These are phyloP conservation scores for Leccinum pellstonianum DNA, from an alignment of 768 basidiomycete genomes.

Conservation along the genomic window DNA sequence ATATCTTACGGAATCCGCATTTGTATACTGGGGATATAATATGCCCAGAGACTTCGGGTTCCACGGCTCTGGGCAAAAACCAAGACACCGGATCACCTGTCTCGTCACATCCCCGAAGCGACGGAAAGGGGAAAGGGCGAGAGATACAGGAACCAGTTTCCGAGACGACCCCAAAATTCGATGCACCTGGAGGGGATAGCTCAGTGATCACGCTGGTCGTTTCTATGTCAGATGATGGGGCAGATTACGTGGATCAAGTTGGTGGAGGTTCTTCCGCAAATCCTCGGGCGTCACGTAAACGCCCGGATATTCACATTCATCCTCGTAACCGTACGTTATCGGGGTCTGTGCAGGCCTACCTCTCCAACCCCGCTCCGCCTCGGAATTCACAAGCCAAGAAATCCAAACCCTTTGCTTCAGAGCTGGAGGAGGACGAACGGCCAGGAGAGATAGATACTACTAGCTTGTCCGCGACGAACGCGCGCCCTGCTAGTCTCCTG, in stretches of 20 bases:
- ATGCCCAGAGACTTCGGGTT: background rate
- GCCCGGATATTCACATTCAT: slow-evolving; percentile 12
- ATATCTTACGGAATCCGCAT: slow-evolving; percentile 1
- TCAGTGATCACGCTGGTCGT: background rate
- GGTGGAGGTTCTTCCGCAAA: slow-evolving; percentile 18
- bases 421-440: background rate
- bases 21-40: background rate
- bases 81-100: background rate
- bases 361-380: slow-evolving; percentile 22
- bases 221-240: background rate
- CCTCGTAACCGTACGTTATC: slow-evolving; percentile 43
- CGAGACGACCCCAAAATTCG: background rate
- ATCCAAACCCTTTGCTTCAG: background rate
- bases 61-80: background rate
- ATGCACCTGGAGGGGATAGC: slow-evolving; percentile 1
- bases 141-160: background rate
- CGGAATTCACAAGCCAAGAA: background rate
- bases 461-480: background rate
- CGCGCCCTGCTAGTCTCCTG: slow-evolving; percentile 1
- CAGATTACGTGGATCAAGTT: slow-evolving; percentile 12
- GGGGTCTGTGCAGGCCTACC: slow-evolving; percentile 50
- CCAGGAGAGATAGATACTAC: background rate
- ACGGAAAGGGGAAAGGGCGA: slow-evolving; percentile 12
- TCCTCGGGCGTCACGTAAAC: slow-evolving; percentile 21
- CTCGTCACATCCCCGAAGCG: background rate